Evolutionary conservation across 306 rosid species (phyloP), one percentile per base, ranked within the genome.

Genomic region (Lathyrus oleraceus): DNA sequence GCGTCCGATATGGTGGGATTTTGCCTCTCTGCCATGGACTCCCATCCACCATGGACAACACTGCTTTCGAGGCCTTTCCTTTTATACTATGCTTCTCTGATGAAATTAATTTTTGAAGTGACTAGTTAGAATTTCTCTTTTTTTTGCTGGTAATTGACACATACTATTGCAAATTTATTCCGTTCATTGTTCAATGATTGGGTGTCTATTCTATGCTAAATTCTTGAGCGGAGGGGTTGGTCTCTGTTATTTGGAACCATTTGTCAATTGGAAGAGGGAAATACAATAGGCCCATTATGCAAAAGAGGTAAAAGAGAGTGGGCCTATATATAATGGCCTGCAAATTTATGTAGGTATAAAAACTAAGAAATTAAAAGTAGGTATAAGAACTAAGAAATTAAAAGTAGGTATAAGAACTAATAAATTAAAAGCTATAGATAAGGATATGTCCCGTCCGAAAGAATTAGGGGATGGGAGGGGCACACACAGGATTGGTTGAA

Each of bases 161-260:
- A 42, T 35, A 57, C 12, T 54, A 38, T 38, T 36, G 73, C 69
- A 47, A 43, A 32, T 56, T 56, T 43, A 30, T 64, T 71, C 52
- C 36, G 32, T 48, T 45, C 40, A 15, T 65, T 60, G 73, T 47
- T 27, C 43, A 40, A 23, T 69, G 57, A 27, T 17, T 57, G 69
- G 56, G 62, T 53, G 58, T 42, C 28, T 10, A 54, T 10, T 47
- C 20, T 47, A 30, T 45, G 48, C 57, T 21, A 35, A 52, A 53
- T 63, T 75, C 16, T 64, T 56, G 60, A 38, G 62, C 71, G 47
- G 28, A 63, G 38, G 14, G 72, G 62, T 14, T 63, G 47, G 42
- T 51, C 48, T 70, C 51, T 75, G 64, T 40, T 74, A 23, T 30
- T 17, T 54, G 45, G 32, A 69, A 61, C 43, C 17, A 11, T 49